Base-by-base conservation (phyloP, 306 rosid species). In the Ceratonia siliqua region DNA sequence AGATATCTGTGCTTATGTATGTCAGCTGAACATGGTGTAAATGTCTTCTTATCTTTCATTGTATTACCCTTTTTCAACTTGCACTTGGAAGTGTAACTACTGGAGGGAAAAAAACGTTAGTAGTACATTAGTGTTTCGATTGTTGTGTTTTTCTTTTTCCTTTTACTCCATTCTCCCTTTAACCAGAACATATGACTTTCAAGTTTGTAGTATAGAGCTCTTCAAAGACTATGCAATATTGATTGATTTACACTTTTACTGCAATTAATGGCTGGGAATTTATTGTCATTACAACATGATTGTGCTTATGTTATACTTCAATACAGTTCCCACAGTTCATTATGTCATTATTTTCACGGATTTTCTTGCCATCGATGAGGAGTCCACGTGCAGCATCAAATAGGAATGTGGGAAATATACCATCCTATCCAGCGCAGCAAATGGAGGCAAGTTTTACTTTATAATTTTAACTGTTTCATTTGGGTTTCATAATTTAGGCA, bases 291-390 rank as follows among this genome's bases (percentile, higher is more conserved):
- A 56, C 49, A 20, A 62, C 53, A 11, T 72, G 58, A 77, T 57
- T 79, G 32, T 75, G 84, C 50, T 75, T 41, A 55, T 57, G 72
- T 48, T 28, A 53, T 30, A 62, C 55, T 70, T 21, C 63, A 9
- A 73, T 67, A 18, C 96, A 94, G 98, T 82, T 90, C 72, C 99
- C 99, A 11, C 89, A 79, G 83, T 75, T 86, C 25, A 52, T 95
- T 76, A 21, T 86, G 5, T 89, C 97, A 49, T 83, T 90, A 48
- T 90, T 95, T 82, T 85, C 96, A 11, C 82, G 91, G 57, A 39
- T 89, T 78, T 79, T 93, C 38, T 81, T 82, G 86, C 99, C 93
- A 79, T 86, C 94, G 20, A 62, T 27, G 67, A 85, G 96, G 74
- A 87, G 82, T 87, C 86, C 86, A 13, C 88, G 85, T 11, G 77